Evolutionary conservation across 2,329 filamentous ascomycete species (phyloP).

Genomic region (Aspergillus sojae): DNA sequence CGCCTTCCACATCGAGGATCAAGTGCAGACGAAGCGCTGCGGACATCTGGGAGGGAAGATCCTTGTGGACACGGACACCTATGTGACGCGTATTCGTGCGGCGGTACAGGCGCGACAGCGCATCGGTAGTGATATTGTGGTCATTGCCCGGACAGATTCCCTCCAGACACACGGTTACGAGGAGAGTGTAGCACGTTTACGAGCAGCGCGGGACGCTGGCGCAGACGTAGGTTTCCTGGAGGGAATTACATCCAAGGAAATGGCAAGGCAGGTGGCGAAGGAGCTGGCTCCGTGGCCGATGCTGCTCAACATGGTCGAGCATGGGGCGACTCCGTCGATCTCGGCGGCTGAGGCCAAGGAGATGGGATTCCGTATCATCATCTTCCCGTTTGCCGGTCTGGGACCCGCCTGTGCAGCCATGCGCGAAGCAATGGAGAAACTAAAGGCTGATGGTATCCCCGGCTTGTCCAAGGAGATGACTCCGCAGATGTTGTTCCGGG

Average conservation of each 20-base stretch:
- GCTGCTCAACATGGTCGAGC: constrained; percentile 50
- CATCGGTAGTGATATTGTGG: constrained; percentile 44
- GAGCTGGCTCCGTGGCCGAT: constrained; percentile 44
- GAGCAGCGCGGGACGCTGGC: constrained; percentile 43
- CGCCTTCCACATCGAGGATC: constrained; percentile 61
- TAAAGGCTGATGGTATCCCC: constrained; percentile 40
- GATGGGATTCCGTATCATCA: constrained; percentile 48
- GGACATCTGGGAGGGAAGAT: constrained; percentile 45
- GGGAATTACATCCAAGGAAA: constrained; percentile 42
- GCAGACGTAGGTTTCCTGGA: constrained; percentile 49
- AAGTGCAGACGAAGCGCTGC: constrained; percentile 51
- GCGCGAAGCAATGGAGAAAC: constrained; percentile 37
- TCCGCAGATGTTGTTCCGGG: constrained; percentile 45
- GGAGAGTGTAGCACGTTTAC: constrained; percentile 40
- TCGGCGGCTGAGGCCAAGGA: constrained; percentile 41
- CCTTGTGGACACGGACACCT: constrained; percentile 39
- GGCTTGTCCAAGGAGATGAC: constrained; percentile 33
- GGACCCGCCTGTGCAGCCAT: constrained; percentile 43
- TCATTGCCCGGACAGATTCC: constrained; percentile 49
- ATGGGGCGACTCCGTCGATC: constrained; percentile 45
- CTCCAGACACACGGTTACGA: constrained; percentile 42
- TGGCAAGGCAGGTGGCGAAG: constrained; percentile 37
- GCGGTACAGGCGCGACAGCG: constrained; percentile 39
- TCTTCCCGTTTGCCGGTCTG: constrained; percentile 45
- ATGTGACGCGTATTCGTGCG: constrained; percentile 40